These are phyloP conservation scores for Candida sanyaensis DNA, from an alignment of 1,139 yeast species.

Conservation along the genomic window DNA sequence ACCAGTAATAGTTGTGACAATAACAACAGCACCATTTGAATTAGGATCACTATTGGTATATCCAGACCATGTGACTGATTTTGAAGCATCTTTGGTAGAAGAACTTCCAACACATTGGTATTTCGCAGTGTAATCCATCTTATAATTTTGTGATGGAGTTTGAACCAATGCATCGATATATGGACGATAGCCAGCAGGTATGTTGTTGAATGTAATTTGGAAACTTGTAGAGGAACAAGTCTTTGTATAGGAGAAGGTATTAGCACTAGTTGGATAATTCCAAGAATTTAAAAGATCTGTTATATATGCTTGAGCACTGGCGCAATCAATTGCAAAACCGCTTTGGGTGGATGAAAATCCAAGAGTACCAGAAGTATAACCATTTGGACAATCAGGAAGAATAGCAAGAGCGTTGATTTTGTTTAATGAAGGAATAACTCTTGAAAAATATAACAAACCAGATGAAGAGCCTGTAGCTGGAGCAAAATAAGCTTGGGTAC, in stretches of 20 bases:
- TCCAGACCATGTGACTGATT: constrained; percentile 11
- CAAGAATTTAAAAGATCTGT: constrained; percentile 25
- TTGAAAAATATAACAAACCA: neutral
- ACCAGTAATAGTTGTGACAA: constrained; percentile 25
- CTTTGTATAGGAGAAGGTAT: constrained; percentile 10
- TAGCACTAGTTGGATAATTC: constrained; percentile 18
- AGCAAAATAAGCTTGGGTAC: constrained; percentile 18
- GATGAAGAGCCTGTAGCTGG: neutral
- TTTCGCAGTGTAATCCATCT: constrained; percentile 15
- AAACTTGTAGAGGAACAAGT: constrained; percentile 18
- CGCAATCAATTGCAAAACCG: constrained; percentile 23
- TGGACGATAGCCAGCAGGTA: constrained; percentile 37
- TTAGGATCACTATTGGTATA: constrained; percentile 17
- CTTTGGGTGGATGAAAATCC: constrained; percentile 17
- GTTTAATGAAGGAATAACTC: constrained; percentile 10
- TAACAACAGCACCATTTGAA: constrained; percentile 23
- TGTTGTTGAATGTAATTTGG: constrained; percentile 18
- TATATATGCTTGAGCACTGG: constrained; percentile 20
- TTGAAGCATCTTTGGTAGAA: neutral
- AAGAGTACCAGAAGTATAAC: constrained; percentile 25
- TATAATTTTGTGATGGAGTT: neutral
- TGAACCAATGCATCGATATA: constrained; percentile 22
- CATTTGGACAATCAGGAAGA: constrained; percentile 25
- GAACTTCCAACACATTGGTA: constrained; percentile 16
- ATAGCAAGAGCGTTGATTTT: constrained; percentile 19